Conservation (phyloP, 345 rosid species). For the Isatis tinctoria region DNA sequence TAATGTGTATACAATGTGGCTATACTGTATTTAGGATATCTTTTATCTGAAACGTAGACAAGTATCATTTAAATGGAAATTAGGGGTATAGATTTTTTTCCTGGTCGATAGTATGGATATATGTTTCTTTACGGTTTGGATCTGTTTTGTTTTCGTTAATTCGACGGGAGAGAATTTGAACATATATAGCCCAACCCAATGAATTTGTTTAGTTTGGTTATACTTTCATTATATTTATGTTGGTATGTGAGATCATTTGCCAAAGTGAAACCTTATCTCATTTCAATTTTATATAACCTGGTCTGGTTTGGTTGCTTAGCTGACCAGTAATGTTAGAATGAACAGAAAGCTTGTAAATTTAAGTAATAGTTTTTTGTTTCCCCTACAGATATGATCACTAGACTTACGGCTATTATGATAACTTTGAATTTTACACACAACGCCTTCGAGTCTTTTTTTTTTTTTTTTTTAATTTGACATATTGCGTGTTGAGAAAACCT, state of each 20-base stretch:
- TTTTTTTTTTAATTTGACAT: background rate
- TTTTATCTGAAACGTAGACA: background rate
- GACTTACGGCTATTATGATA: background rate
- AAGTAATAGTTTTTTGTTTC: too few relatives aligned
- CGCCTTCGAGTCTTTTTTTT: background rate
- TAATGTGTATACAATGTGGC: background rate
- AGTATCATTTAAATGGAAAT: background rate
- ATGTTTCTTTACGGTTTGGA: background rate
- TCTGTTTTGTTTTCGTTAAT: background rate
- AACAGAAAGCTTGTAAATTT: background rate
- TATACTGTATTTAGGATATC: background rate
- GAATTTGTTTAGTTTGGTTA: background rate
- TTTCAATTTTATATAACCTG: background rate
- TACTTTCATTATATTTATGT: background rate
- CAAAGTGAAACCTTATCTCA: background rate
- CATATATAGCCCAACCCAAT: background rate
- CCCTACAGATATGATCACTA: background rate
- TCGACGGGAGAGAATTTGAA: background rate
- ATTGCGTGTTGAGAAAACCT: constrained; percentile 18
- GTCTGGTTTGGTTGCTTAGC: constrained; percentile 21
- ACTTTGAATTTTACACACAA: background rate
- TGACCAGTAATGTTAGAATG: background rate
- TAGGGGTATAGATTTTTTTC: background rate
- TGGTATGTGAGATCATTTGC: background rate
- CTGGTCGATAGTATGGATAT: background rate